Conservation (phyloP, 108 stramenopile genomes). For the Cyclotella choctawhatcheeana region DNA sequence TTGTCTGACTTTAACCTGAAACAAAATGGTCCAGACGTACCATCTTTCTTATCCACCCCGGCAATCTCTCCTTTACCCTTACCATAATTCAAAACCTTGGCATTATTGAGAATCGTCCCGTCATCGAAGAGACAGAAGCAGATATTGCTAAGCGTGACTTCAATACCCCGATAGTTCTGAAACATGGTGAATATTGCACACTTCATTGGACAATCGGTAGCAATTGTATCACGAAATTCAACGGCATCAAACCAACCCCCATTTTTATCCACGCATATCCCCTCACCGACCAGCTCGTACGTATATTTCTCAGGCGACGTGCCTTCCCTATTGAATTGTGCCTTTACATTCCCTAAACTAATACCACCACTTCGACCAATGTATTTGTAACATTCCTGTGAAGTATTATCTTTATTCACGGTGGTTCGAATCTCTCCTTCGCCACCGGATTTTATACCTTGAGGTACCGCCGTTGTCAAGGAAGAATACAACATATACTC, state of each 20-base stretch:
- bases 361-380: too few relatives aligned
- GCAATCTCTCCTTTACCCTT: conserved; percentile 1
- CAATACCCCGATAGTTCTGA: conserved; percentile 4
- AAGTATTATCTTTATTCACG: not conserved
- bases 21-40: not conserved
- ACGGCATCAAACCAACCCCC: conserved; percentile 13
- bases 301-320: not conserved
- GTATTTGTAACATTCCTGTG: not conserved
- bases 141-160: not conserved
- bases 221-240: not conserved
- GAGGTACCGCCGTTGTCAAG: too few relatives aligned
- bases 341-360: not conserved
- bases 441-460: not conserved
- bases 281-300: conserved; percentile 1
- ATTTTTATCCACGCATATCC: not conserved
- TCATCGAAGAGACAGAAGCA: conserved; percentile 18
- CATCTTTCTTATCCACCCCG: not conserved
- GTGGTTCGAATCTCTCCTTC: not conserved
- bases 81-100: not conserved
- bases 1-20: not conserved
- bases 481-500: too few relatives aligned
- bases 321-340: not conserved
- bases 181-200: not conserved
- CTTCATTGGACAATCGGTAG: not conserved
- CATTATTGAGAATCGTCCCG: not conserved